Evolutionary conservation across 768 basidiomycete species (phyloP), one percentile per base, ranked within the genome.

Genomic region (Pisolithus marmoratus): DNA sequence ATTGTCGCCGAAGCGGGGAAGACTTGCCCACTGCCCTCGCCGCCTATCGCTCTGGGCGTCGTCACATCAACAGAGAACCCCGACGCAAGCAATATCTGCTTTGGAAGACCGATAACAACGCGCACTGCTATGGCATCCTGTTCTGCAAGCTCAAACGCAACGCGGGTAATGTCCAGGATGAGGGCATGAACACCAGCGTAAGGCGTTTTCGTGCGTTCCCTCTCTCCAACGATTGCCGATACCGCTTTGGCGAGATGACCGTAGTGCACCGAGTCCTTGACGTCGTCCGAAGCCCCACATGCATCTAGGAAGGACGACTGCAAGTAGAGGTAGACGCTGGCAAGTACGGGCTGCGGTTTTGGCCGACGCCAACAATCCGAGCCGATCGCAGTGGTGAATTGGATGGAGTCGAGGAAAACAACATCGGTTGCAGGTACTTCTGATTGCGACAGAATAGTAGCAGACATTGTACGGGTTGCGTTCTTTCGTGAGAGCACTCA

Each of bases 221-320:
- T 51, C 11, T 27, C 19, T 14, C 65, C 46, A 8, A 69, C 59
- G 1, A 73, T 65, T 1, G 22, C 53, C n/a, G 64, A 64, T 49
- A 81, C 67, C 0, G 65, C 63, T 58, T 84, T 84, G 22, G 76
- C 69, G 26, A 88, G 74, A 24, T 78, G 72, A 4, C 83, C 82
- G 60, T 90, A 88, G 64, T 88, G 79, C 6, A 89, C 67, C 0
- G 82, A 81, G 52, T 83, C 74, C 0, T 63, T 52, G 15, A 86
- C 77, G 55, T 80, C 63, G 63, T 85, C 83, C 0, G 74, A 70
- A 23, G 57, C 47, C 0, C 76, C 82, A 0, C 82, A 73, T 0
- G 58, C 46, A 11, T 73, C 55, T 51, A 88, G 72, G 54, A 72
- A 76, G 2, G 66, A 59, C 0, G 68, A 63, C 19, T 60, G 43